Evolutionary conservation across 225 moss, liverwort and hornwort species (phyloP).

Genomic region (Sphagnum tenellum): DNA sequence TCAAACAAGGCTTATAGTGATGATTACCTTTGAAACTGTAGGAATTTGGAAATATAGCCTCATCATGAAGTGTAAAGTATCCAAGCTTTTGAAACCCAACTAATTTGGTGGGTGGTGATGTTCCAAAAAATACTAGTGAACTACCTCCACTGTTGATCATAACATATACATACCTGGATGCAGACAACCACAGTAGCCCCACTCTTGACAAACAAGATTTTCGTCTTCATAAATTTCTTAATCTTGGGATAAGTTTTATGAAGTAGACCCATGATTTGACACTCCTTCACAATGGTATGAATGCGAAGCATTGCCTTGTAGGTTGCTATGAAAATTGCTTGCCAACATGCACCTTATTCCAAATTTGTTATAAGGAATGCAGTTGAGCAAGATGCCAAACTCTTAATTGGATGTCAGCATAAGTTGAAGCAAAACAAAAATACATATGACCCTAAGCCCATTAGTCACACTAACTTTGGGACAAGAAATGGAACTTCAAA

Average conservation of each 20-base stretch:
- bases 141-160: too few species aligned
- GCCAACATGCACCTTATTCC: not conserved
- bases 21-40: not conserved
- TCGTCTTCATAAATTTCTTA: conserved; percentile 87
- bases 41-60: conserved; percentile 28
- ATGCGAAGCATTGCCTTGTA: conserved; percentile 95
- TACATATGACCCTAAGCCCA: too few species aligned
- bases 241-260: conserved; percentile 92
- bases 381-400: too few species aligned
- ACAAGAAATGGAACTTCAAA: too few species aligned
- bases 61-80: conserved; percentile 87
- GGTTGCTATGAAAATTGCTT: conserved; percentile 93
- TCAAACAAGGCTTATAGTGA: not conserved
- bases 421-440: too few species aligned
- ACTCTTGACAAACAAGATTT: conserved; percentile 78
- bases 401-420: too few species aligned
- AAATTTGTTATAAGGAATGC: too few species aligned
- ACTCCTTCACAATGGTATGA: conserved; percentile 93
- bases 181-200: conserved; percentile 92
- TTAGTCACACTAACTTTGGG: too few species aligned
- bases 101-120: too few species aligned
- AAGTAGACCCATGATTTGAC: conserved; percentile 83
- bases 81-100: conserved; percentile 55
- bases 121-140: too few species aligned
- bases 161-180: conserved; percentile 50